Percentiles rank a stretch among this genome's conserved stretches.
Evolutionary conservation across 2,329 filamentous ascomycete species (phyloP).

Genomic region (Pyrenophora tritici-repentis): DNA sequence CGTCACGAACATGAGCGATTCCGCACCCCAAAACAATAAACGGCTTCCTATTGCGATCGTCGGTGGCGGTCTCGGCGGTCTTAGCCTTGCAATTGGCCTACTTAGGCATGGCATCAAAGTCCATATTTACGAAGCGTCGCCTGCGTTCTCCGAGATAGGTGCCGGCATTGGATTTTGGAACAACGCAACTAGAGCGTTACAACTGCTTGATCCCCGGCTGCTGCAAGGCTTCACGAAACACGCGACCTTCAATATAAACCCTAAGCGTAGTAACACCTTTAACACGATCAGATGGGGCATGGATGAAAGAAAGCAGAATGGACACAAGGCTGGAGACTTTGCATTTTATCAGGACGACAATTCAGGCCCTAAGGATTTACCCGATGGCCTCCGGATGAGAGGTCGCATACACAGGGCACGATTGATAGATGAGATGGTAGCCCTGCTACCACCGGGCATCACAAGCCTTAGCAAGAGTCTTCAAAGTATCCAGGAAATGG

Average conservation of each 20-base stretch:
- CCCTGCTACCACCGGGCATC: conserved; percentile 22
- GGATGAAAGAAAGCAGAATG: conserved; percentile 14
- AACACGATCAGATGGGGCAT: conserved; percentile 23
- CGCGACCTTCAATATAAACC: conserved; percentile 29
- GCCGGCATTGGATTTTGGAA: conserved; percentile 37
- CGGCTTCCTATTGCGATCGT: conserved; percentile 33
- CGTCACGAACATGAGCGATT: neutral
- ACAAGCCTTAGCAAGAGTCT: conserved; percentile 30
- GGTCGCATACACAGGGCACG: conserved; percentile 33
- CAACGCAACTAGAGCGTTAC: conserved; percentile 31
- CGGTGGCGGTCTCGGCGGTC: conserved; percentile 38
- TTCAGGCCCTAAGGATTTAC: conserved; percentile 7
- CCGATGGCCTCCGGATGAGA: conserved; percentile 16
- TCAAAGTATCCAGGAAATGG: conserved; percentile 16
- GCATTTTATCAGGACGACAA: conserved; percentile 20
- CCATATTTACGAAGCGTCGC: conserved; percentile 36
- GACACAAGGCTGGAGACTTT: conserved; percentile 24
- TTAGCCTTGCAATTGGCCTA: conserved; percentile 35
- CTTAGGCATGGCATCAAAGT: conserved; percentile 28
- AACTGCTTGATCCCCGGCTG: conserved; percentile 27
- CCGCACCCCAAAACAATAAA: neutral
- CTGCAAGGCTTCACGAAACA: conserved; percentile 32
- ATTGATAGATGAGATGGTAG: conserved; percentile 28
- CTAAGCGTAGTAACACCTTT: conserved; percentile 20
- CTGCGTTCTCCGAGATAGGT: conserved; percentile 32